Base-by-base conservation (phyloP, 1,284 basidiomycete species). In the Meripilus lineatus region DNA sequence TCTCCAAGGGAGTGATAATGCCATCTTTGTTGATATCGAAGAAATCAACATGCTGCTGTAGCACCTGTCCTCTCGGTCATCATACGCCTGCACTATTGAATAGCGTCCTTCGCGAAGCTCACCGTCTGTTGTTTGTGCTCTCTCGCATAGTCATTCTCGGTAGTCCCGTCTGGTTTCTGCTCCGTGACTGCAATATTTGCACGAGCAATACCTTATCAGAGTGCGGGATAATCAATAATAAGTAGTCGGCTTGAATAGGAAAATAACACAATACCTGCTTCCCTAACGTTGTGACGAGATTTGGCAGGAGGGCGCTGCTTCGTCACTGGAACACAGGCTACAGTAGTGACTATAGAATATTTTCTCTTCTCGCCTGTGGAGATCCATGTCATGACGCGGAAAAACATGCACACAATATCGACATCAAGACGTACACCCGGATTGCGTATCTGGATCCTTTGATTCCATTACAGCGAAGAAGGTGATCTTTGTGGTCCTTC, bases 1-100 rank as follows among this genome's bases (percentile, higher is more conserved):
- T 75, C 47, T 75, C 69, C 10, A 54, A 51, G 2, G 73, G 74
- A 65, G 69, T 74, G 40, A 75, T 65, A 32, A 74, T 48, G 14
- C 70, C 68, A 45, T 75, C 71, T 8, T 40, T 20, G 50, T 70
- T 71, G 10, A 50, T 50, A 41, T 73, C 72, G 52, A 72, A 73
- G 51, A 68, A 73, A 14, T 59, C 43, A 50, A 65, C 62, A 50
- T 74, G 71, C 47, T 70, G 70, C 47, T 73, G 70, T 51, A 74
- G 51, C 18, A 62, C 60, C 50, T 51, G 38, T 8, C 2, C 6
- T 17, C 11, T 13, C 18, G 18, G 11, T 20, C 22, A 11, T 32
- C 21, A 37, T 7, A 2, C 3, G 33, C 7, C 23, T 43, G 14
- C n/a, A n/a, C n/a, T n/a, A n/a, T n/a, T n/a, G n/a, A n/a, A n/a